Conservation (phyloP, 306 rosid genomes). For the Chamaecrista fasciculata region DNA sequence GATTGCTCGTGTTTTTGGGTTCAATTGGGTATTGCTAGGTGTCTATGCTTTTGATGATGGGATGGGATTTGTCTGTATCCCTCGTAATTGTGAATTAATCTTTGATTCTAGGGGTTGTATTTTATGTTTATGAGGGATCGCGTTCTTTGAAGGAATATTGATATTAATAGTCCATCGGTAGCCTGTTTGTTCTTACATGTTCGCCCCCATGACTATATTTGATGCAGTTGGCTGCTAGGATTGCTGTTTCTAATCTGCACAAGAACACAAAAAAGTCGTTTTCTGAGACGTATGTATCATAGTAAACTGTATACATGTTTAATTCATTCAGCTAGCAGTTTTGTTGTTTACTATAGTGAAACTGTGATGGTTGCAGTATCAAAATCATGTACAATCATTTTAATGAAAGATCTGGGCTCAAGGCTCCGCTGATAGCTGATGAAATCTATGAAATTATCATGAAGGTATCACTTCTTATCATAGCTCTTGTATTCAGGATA, state of each 20-base stretch:
- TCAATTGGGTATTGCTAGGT: not conserved
- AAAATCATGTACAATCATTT: constrained; percentile 57
- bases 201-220: not conserved
- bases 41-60: not conserved
- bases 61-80: not conserved
- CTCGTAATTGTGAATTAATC: too few species aligned
- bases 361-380: constrained; percentile 40
- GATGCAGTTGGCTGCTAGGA: constrained; percentile 68
- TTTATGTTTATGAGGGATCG: not conserved
- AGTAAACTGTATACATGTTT: not conserved
- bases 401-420: constrained; percentile 52
- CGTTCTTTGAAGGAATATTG: not conserved
- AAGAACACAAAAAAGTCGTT: constrained; percentile 61
- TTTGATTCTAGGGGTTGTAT: not conserved
- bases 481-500: not conserved
- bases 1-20: not conserved
- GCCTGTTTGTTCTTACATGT: not conserved
- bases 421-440: constrained; percentile 60
- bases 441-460: constrained; percentile 65
- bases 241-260: constrained; percentile 67
- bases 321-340: not conserved
- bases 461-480: constrained; percentile 35
- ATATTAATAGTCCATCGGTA: not conserved
- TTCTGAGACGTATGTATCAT: constrained; percentile 60
- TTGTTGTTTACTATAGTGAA: not conserved